Base-by-base conservation (phyloP, 2,329 filamentous ascomycete genomes). In the Alternaria ethzedia region DNA sequence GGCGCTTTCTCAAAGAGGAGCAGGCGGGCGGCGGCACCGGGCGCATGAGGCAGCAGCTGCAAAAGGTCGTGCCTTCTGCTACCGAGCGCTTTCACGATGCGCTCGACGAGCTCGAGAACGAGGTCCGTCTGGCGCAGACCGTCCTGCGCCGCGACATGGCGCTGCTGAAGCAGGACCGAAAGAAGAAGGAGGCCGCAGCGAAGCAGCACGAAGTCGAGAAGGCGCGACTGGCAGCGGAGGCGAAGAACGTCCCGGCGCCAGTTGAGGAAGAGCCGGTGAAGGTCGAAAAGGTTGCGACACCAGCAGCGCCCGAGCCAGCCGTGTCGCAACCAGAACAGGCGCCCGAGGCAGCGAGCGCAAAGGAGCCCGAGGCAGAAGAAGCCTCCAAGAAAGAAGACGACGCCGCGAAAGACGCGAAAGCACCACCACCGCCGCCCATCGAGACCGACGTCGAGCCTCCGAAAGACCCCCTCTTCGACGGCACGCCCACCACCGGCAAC, bases 51-150 rank as follows among this genome's bases (percentile, higher is more conserved):
- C 54, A 75, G 65, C 58, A 68, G 64, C 30, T 80, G 66, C 74
- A 81, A 64, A 76, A 82, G 54, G 78, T 73, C 44, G 71, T 86
- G 13, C 80, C 83, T 3, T 72, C 70, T 15, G 82, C 82, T 26
- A 75, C 78, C 15, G 75, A 78, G 32, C 75, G 80, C 66, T 86
- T 84, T 64, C 83, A 86, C 68, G 79, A 83, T 50, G 81, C 82
- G n/a, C 80, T 86, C n/a, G 84, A 86, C 72, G 78, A 82, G 61
- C 78, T 86, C 13, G 84, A 86, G 68, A 78, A 79, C 47, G 80
- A 86, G 57, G 71, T 86, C 45, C 69, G 66, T 61, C 67, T 72
- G 17, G 77, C 78, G 8, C 77, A 80, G 32, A 66, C 70, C 0
- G 78, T 80, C 9, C 63, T 80, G 57, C 73, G 78, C 8, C 61